Evolutionary conservation across 78 protist genomes (phyloP).

Genomic region (Tieghemostelium lacteum): DNA sequence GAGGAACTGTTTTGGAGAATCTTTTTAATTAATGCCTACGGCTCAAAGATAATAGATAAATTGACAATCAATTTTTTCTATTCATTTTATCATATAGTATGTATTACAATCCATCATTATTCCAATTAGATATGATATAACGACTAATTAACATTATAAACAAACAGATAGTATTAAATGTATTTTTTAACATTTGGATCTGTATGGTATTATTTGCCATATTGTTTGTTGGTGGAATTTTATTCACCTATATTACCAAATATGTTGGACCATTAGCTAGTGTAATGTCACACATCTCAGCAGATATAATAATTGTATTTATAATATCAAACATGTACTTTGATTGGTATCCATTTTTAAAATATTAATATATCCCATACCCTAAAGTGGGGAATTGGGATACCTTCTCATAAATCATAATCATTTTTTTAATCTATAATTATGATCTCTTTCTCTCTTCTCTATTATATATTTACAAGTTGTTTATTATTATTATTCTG

Average conservation of each 20-base stretch:
- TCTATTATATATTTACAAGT: no score
- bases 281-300: conserved; percentile 15
- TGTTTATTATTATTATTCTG: no score
- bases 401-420: no score
- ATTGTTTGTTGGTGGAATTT: conserved; percentile 20
- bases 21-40: conserved; percentile 25
- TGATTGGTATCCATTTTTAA: conserved; percentile 24
- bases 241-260: not conserved
- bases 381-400: no score
- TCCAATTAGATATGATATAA: not conserved
- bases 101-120: not conserved
- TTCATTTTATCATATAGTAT: conserved; percentile 51
- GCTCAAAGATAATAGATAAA: conserved; percentile 8
- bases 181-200: conserved; percentile 32
- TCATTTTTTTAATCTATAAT: no score
- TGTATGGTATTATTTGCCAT: not conserved
- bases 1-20: conserved; percentile 63
- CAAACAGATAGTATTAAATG: conserved; percentile 21
- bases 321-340: conserved; percentile 28
- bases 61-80: conserved; percentile 13
- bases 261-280: conserved; percentile 28
- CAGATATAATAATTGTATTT: conserved; percentile 20
- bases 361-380: no score
- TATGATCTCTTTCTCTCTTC: no score
- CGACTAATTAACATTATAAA: not conserved